Evolutionary conservation across 768 basidiomycete genomes (phyloP), one percentile per base, ranked within the genome.

Genomic region (Tubosaeta sp.): DNA sequence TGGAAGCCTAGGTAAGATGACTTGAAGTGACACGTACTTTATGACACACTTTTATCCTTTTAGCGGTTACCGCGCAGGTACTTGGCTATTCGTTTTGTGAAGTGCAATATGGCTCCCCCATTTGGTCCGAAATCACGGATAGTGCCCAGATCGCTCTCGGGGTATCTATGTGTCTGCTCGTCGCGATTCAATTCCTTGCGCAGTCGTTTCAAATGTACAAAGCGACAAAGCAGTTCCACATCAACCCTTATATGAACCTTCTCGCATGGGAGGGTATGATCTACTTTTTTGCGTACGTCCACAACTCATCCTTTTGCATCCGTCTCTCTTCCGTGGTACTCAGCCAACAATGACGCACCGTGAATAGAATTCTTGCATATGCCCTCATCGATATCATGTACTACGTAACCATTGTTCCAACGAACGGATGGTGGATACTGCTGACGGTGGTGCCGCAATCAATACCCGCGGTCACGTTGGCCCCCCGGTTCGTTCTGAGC

Each of bases 401-500:
- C 34, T 6, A 16, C n/a, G 5, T 13, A 1, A 31, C 17, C 10
- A 27, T 6, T 5, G 2, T 42, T 14, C 47, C 44, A 14, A 12
- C 8, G 10, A 12, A 25, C 17, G 35, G 31, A 19, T 53, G 48
- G 48, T 19, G 26, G 26, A 14, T 8, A 8, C 16, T 35, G 12
- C 22, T 43, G 13, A 12, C 34, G 4, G 0, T 1, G 7, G 14
- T 35, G 6, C 4, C 45, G 1, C 6, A 45, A 8, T 33, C n/a
- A 1, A 25, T 54, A 14, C 56, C 56, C 14, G 10, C 46, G 3
- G 53, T 27, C 34, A 38, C 12, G 6, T 10, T 50, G 2, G 25
- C 22, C 25, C 55, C 48, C 32, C 43, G 47, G 4, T 45, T 56
- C 43, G 44, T 56, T 43, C 17, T 45, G 22, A 51, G 19, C 41